A percentile compares a stretch with the other conserved stretches of the same genome.
phyloP scores from a whole-genome alignment of 1,284 basidiomycete species.

The Cutaneotrichosporon sp. region DNA sequence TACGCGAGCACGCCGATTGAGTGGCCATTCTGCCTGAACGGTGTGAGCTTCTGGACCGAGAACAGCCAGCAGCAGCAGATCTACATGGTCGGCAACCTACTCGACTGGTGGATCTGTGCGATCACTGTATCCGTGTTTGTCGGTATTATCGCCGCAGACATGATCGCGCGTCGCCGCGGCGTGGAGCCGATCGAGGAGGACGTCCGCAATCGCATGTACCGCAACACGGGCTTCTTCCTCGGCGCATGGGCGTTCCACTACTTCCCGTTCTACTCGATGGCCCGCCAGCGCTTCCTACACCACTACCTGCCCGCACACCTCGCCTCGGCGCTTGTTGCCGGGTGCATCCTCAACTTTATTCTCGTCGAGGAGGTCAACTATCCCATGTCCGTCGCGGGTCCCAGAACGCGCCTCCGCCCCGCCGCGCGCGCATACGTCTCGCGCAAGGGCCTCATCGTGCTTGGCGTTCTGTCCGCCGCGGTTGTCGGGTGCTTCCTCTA shows the following conservation, averaged over 20 bases:
- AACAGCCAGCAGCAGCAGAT: slow-evolving; percentile 83
- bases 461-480: slow-evolving; percentile 59
- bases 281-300: slow-evolving; percentile 92
- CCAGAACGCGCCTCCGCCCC: slow-evolving; percentile 63
- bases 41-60: slow-evolving; percentile 98
- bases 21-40: slow-evolving; percentile 94
- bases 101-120: slow-evolving; percentile 93
- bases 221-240: slow-evolving; percentile 92
- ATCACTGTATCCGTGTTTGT: slow-evolving; percentile 81
- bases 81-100: slow-evolving; percentile 90
- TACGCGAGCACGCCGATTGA: slow-evolving; percentile 93
- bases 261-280: slow-evolving; percentile 97
- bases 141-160: slow-evolving; percentile 84
- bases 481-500: slow-evolving; percentile 71
- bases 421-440: slow-evolving; percentile 67
- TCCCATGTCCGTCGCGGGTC: slow-evolving; percentile 71
- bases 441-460: slow-evolving; percentile 57
- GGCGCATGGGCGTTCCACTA: slow-evolving; percentile 95
- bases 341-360: slow-evolving; percentile 87
- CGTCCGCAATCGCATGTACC: slow-evolving; percentile 87
- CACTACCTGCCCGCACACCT: slow-evolving; percentile 96
- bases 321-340: slow-evolving; percentile 85
- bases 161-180: slow-evolving; percentile 80
- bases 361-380: slow-evolving; percentile 89
- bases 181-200: slow-evolving; percentile 82